Evolutionary conservation across 306 rosid species (phyloP).

Genomic region (Cucurbita argyrosperma): DNA sequence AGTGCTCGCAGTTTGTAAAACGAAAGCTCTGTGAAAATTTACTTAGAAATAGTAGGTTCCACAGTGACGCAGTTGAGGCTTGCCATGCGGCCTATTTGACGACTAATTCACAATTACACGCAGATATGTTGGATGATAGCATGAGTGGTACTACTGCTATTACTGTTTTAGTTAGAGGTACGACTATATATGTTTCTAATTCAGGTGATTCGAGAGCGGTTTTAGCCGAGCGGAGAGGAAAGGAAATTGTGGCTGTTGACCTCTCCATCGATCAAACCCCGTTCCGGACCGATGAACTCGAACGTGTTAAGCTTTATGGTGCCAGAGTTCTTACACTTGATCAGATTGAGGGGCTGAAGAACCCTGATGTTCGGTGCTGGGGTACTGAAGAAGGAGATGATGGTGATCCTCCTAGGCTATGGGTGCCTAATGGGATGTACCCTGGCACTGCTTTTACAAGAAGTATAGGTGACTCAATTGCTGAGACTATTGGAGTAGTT

Average conservation of each 20-base stretch:
- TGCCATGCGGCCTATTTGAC: conserved; percentile 55
- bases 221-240: conserved; percentile 66
- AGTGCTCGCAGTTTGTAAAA: conserved; percentile 83
- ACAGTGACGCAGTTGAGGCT: conserved; percentile 63
- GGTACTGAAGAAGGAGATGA: conserved; percentile 87
- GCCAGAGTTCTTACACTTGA: conserved; percentile 93
- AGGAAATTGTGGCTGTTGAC: conserved; percentile 72
- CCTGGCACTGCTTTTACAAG: conserved; percentile 97
- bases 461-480: conserved; percentile 88
- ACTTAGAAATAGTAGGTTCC: conserved; percentile 45
- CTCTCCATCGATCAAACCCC: conserved; percentile 94
- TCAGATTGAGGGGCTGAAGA: conserved; percentile 94
- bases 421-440: conserved; percentile 97
- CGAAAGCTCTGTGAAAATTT: conserved; percentile 78
- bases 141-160: conserved; percentile 97
- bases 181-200: conserved; percentile 69
- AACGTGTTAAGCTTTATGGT: conserved; percentile 83
- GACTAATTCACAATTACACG: conserved; percentile 65
- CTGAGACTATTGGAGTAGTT: conserved; percentile 91
- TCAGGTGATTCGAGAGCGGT: conserved; percentile 94
- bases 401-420: conserved; percentile 92
- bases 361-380: conserved; percentile 91
- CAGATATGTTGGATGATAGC: conserved; percentile 60
- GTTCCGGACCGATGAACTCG: conserved; percentile 60
- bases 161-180: conserved; percentile 72